Percentiles rank a stretch among this genome's conserved stretches.
Conservation (phyloP, 768 basidiomycete genomes). For the Cystofilobasidium macerans region DNA sequence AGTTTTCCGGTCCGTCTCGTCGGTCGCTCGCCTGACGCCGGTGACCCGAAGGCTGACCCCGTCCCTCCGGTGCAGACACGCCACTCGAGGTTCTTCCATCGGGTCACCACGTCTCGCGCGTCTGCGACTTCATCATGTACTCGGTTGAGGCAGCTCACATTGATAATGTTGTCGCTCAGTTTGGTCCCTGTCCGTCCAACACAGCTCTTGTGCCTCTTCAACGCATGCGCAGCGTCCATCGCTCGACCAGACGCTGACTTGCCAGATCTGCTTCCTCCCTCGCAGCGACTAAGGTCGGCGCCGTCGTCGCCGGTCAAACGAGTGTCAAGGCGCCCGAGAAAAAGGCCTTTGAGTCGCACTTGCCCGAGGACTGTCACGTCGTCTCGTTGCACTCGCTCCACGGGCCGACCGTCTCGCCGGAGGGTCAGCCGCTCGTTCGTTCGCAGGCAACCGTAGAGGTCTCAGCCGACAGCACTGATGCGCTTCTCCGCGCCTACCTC, state of each 20-base stretch:
- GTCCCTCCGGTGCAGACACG: constrained; percentile 41
- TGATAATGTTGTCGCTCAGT: constrained; percentile 67
- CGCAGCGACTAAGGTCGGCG: constrained; percentile 78
- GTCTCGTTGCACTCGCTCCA: constrained; percentile 91
- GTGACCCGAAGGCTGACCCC: background rate
- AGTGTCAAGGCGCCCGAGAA: constrained; percentile 93
- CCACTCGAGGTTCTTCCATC: constrained; percentile 55
- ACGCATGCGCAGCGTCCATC: background rate
- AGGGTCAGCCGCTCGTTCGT: constrained; percentile 79
- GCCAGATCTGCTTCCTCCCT: background rate
- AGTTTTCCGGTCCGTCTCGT: constrained; percentile 2
- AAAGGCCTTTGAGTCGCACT: constrained; percentile 72
- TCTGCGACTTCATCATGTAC: constrained; percentile 88
- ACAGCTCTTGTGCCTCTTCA: background rate
- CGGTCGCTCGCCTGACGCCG: background rate
- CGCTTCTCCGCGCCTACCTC: background rate
- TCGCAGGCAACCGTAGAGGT: no score
- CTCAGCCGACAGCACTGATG: no score
- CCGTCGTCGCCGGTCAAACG: constrained; percentile 89
- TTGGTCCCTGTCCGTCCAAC: constrained; percentile 68
- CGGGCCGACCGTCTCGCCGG: constrained; percentile 75
- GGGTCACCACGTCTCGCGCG: constrained; percentile 76
- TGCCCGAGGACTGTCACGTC: constrained; percentile 76
- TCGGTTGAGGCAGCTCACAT: constrained; percentile 88
- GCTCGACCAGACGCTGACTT: background rate